Conservation (phyloP, 805 yeast genomes). For the Ogataea polymorpha region DNA sequence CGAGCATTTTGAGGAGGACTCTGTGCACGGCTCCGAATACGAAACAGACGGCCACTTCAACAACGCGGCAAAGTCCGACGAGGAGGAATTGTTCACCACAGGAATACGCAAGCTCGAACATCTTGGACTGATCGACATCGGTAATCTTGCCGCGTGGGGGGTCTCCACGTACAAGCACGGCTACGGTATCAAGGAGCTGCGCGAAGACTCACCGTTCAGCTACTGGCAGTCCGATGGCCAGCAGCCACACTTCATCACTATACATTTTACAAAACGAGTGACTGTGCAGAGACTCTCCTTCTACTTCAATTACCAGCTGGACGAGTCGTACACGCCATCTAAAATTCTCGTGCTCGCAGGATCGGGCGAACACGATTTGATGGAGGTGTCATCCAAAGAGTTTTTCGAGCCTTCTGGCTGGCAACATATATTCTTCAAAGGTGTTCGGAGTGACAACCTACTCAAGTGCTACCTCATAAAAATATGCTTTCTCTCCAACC, state of each 20-base stretch:
- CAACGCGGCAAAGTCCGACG: conserved; percentile 15
- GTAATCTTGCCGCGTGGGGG: conserved; percentile 80
- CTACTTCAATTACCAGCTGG: conserved; percentile 66
- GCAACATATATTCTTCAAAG: conserved; percentile 62
- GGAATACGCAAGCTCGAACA: conserved; percentile 57
- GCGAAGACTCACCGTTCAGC: conserved; percentile 67
- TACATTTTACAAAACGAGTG: conserved; percentile 77
- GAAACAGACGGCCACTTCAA: conserved; percentile 9
- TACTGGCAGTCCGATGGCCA: conserved; percentile 97
- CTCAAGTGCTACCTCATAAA: conserved; percentile 67
- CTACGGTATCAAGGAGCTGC: conserved; percentile 63
- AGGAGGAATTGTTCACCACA: conserved; percentile 19
- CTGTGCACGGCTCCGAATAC: conserved; percentile 9
- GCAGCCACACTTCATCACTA: conserved; percentile 79
- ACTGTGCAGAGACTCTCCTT: conserved; percentile 64
- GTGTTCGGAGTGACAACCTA: conserved; percentile 50
- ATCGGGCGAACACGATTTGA: conserved; percentile 72
- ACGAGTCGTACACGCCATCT: conserved; percentile 92
- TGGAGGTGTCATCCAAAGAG: conserved; percentile 58
- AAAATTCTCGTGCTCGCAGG: conserved; percentile 66
- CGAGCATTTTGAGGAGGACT: conserved; percentile 13
- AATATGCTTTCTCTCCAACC: conserved; percentile 66
- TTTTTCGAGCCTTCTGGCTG: conserved; percentile 74
- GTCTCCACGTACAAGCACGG: conserved; percentile 75
- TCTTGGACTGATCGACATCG: conserved; percentile 66